phyloP scores from a whole-genome alignment of 805 yeast species.

The Ogataea nonfermentans region DNA sequence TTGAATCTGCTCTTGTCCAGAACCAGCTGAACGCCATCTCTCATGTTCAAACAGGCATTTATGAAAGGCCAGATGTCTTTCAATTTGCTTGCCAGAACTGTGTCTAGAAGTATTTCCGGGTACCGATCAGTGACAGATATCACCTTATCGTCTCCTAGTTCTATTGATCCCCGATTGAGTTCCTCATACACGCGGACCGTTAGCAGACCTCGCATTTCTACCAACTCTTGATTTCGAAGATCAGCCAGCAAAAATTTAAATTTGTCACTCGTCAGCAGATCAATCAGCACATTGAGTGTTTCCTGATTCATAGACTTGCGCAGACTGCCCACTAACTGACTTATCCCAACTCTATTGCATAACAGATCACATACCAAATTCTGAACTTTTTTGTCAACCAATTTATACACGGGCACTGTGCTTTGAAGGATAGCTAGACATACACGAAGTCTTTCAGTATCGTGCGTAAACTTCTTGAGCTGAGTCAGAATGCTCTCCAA shows the following conservation, averaged over 20 bases:
- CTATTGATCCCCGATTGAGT: slow-evolving; percentile 16
- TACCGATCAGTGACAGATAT: slow-evolving; percentile 10
- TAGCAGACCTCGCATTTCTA: slow-evolving; percentile 18
- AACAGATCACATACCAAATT: slow-evolving; percentile 9
- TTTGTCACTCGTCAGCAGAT: slow-evolving; percentile 7
- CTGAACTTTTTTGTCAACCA: slow-evolving; percentile 12
- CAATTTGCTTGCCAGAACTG: background rate
- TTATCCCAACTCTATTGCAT: slow-evolving; percentile 25
- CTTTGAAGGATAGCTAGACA: slow-evolving; percentile 10
- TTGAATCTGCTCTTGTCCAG: slow-evolving; percentile 5
- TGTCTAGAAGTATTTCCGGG: slow-evolving; percentile 2
- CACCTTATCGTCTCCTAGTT: slow-evolving; percentile 4
- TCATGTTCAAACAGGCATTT: slow-evolving; percentile 6
- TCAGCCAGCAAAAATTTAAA: slow-evolving; percentile 3
- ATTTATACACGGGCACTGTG: slow-evolving; percentile 14
- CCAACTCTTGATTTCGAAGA: slow-evolving; percentile 1
- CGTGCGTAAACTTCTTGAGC: background rate
- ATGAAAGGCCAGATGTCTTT: slow-evolving; percentile 16
- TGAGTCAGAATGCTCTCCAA: background rate
- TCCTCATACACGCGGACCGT: slow-evolving; percentile 15
- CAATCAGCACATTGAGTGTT: slow-evolving; percentile 5
- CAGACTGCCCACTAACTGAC: slow-evolving; percentile 19
- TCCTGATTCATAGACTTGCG: slow-evolving; percentile 3
- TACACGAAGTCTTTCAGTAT: slow-evolving; percentile 2
- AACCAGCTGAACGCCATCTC: slow-evolving; percentile 1